Evolutionary conservation across 371 early-diverging fungal species (phyloP), one percentile per base, ranked within the genome.

Genomic region (Mucor piriformis): DNA sequence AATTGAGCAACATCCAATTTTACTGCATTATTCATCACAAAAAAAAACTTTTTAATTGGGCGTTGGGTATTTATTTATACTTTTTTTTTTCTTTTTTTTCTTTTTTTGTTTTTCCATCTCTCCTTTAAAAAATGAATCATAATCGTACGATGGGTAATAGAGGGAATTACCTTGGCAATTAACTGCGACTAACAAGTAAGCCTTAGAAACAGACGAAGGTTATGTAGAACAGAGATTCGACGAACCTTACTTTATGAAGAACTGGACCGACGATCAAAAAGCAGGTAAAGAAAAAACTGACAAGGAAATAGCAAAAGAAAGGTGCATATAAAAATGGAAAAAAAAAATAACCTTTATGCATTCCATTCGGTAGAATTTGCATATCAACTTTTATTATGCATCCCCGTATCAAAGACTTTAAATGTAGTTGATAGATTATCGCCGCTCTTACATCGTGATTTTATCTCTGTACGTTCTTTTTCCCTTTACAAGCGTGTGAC

Each of bases 381-480:
- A 0, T 78, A 83, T 65, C 83, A 84, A 52, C 69, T 91, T 0
- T 76, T 92, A 18, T 61, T 77, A 51, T 79, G 82, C 13, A 79
- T 92, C 12, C 81, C 87, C 6, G 73, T 85, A 6, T 69, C 83
- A 24, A 72, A 73, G 12, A 77, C 91, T 18, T 65, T 80, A 3
- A 54, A 71, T 40, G 74, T 88, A 7, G 79, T 84, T 29, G 72
- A 74, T 27, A 77, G 88, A 15, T 67, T 92, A 21, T 57, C 77
- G 1, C 90, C 89, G 3, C 59, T 88, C 6, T 67, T 90, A 18
- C 81, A 85, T 59, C 76, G 85, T 52, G 89, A 89, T 52, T 81
- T 81, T 50, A 58, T 88, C 20, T 76, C 82, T 20, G 83, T 81
- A 77, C 44, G 66, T 38, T 34, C 13, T 15, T 12, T n/a, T 13